Evolutionary conservation across 129 eudicot genomes (phyloP), one percentile per base, ranked within the genome.

Genomic region (Tagetes patula): DNA sequence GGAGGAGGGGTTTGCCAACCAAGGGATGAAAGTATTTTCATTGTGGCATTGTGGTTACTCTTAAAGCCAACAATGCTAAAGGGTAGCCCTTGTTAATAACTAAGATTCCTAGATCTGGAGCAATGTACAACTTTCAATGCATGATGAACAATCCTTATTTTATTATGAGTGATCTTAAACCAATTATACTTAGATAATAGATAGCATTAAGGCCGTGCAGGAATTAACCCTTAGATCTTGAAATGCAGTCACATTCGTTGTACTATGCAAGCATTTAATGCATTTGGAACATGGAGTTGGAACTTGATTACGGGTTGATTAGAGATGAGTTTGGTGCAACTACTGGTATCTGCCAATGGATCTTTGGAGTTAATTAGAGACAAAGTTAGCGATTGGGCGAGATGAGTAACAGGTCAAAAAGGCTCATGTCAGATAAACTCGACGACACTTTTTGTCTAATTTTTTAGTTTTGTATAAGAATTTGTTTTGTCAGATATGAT

Each of bases 181-280:
- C 43, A 52, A 67, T 39, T 47, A 37, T 58, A 67, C 53, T 64
- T 20, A 20, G 27, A 20, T 20, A 20, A 20, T 20, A 52, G 11
- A 50, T 65, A 30, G 13, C 52, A 75, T 40, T 13, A 65, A 65
- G 54, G 39, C 31, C 54, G 8, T 50, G 72, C 36, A 75, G 39
- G 13, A 75, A 34, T 39, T 45, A 50, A 56, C 63, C 3, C 52
- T 40, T 75, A 60, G 72, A 52, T 50, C 79, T 67, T 68, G 74
- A 67, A 54, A 55, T 67, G 20, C 75, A 67, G 67, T 67, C 75
- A 67, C 30, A 75, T 42, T 60, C 67, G 74, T 67, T 46, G 69
- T 65, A 75, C 37, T 5, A 14, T 68, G 4, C 80, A 67, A 55
- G 69, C 49, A 76, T 67, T 56, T 34, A 52, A 65, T 75, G 47